Conservation (phyloP, 106 monocot species). For the Ottelia alismoides region DNA sequence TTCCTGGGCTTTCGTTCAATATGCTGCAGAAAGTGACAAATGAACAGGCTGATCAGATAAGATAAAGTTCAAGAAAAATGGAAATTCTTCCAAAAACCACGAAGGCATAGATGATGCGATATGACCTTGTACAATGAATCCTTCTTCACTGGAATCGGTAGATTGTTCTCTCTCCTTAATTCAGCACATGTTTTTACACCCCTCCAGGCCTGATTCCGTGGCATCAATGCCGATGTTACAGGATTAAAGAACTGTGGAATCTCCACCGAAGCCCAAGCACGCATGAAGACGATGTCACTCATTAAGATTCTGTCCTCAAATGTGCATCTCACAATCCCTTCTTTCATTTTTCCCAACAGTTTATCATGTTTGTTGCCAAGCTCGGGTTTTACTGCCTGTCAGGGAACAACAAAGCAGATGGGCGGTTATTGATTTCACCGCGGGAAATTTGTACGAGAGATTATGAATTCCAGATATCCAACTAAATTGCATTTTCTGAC, state of each 20-base stretch:
- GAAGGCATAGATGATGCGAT: not conserved
- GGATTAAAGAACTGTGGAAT: constrained; percentile 79
- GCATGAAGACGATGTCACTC: constrained; percentile 94
- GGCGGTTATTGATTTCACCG: no score
- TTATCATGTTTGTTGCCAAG: constrained; percentile 44
- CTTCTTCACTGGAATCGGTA: constrained; percentile 69
- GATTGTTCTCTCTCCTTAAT: constrained; percentile 57
- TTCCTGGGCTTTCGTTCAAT: constrained; percentile 74
- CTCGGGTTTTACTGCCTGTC: constrained; percentile 61
- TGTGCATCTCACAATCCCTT: constrained; percentile 94
- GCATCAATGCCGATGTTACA: constrained; percentile 64
- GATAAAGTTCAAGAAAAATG: no score
- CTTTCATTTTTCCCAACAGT: constrained; percentile 41
- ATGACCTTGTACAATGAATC: constrained; percentile 88
- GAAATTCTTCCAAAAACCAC: not conserved
- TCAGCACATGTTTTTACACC: constrained; percentile 87
- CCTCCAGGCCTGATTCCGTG: constrained; percentile 53
- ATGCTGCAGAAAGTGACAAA: constrained; percentile 32
- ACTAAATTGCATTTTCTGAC: no score
- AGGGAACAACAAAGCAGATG: no score
- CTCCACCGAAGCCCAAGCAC: constrained; percentile 83
- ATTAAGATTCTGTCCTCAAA: constrained; percentile 93
- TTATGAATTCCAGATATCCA: no score
- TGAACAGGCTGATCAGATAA: no score
- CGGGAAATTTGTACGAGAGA: no score